Conservation (phyloP, 2,329 filamentous ascomycete species). For the Aspergillus latus region DNA sequence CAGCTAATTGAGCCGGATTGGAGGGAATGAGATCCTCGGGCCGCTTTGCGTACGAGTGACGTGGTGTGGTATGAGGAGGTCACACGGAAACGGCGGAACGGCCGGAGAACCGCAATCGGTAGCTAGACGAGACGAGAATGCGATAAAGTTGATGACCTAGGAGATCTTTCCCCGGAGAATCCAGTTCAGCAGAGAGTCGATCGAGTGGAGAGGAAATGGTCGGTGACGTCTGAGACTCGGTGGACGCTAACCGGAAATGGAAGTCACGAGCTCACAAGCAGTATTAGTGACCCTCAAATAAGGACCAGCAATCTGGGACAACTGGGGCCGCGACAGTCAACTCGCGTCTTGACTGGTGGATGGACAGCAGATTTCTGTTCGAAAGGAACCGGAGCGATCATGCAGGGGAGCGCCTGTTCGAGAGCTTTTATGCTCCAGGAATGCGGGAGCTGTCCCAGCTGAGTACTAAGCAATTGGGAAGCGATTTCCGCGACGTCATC, state of each 20-base stretch:
- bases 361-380: slow-evolving; percentile 3
- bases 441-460: neutral
- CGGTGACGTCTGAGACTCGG: slow-evolving; percentile 27
- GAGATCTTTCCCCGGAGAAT: slow-evolving; percentile 1
- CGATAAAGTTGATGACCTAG: slow-evolving; percentile 1
- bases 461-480: neutral
- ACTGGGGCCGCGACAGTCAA: slow-evolving; percentile 2
- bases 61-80: slow-evolving; percentile 21
- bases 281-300: neutral
- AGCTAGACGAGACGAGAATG: neutral
- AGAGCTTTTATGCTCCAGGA: neutral
- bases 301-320: slow-evolving; percentile 5
- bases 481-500: slow-evolving; percentile 22
- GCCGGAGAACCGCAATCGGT: slow-evolving; percentile 21
- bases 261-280: slow-evolving; percentile 4
- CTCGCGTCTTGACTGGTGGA: neutral
- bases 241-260: slow-evolving; percentile 18
- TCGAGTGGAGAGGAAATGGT: neutral
- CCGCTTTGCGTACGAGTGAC: slow-evolving; percentile 37
- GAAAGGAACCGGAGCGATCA: slow-evolving; percentile 6
- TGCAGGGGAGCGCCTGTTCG: neutral
- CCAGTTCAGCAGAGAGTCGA: slow-evolving; percentile 3
- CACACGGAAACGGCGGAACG: slow-evolving; percentile 31
- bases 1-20: slow-evolving; percentile 4
- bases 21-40: slow-evolving; percentile 18